Percentiles rank a stretch among this genome's conserved stretches.
Evolutionary conservation across 139 green algal genomes (phyloP).

Genomic region (Chlorella sp.): DNA sequence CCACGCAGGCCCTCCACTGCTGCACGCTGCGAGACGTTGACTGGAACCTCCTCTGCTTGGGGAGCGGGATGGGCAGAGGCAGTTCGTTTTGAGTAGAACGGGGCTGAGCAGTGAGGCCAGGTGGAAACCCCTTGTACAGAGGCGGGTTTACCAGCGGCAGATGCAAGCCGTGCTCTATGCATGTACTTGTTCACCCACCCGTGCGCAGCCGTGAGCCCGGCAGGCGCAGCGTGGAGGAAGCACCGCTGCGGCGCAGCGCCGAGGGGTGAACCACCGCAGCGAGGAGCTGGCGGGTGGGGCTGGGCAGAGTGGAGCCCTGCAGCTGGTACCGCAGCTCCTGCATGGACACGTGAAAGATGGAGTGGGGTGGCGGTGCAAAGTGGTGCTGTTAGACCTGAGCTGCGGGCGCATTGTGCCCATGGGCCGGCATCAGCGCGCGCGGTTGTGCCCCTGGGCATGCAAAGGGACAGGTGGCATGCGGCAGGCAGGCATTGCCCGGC

Average conservation of each 20-base stretch:
- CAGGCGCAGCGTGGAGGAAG: background rate
- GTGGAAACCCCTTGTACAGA: no score
- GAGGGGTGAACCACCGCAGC: background rate
- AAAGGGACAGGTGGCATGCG: background rate
- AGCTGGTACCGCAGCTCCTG: background rate
- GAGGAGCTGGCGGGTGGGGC: background rate
- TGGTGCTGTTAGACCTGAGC: no score
- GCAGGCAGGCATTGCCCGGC: background rate
- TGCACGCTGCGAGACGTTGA: background rate
- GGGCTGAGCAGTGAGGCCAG: no score
- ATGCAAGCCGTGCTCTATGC: no score
- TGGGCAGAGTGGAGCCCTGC: background rate
- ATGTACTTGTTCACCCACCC: no score
- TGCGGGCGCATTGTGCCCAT: no score
- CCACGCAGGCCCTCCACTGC: background rate
- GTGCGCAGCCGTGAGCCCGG: background rate
- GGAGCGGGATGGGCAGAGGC: no score
- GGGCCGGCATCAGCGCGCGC: background rate
- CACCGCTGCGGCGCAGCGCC: no score
- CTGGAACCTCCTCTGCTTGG: background rate
- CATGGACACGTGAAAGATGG: background rate
- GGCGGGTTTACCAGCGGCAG: no score
- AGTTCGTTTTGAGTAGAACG: no score
- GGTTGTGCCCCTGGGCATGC: background rate
- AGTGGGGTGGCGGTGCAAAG: no score